Percentiles rank a stretch among this genome's conserved stretches.
Evolutionary conservation across 306 rosid species (phyloP).

Genomic region (Fagus sylvatica): DNA sequence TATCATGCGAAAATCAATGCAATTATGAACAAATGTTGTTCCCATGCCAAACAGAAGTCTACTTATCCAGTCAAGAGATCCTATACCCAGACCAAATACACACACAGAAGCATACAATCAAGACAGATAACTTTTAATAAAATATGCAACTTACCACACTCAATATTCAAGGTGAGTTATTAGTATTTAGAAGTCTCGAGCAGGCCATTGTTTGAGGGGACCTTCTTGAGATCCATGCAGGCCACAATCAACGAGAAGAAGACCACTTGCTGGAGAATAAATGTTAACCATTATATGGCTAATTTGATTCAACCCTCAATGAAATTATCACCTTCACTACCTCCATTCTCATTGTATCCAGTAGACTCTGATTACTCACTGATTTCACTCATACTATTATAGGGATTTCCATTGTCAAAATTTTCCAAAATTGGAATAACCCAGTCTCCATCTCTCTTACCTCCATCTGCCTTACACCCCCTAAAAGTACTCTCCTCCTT

Average conservation of each 20-base stretch:
- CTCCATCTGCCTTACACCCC: slow-evolving; percentile 25
- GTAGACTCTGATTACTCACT: not conserved
- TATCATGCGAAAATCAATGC: not conserved
- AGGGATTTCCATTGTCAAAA: slow-evolving; percentile 31
- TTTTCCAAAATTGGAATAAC: slow-evolving; percentile 61
- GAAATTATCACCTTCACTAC: slow-evolving; percentile 1
- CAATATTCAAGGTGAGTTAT: too few species aligned
- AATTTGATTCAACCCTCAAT: not conserved
- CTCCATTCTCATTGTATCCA: not conserved
- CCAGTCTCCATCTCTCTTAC: slow-evolving; percentile 55
- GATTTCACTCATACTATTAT: slow-evolving; percentile 7
- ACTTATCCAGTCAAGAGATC: not conserved
- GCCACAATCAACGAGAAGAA: not conserved
- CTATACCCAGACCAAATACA: not conserved
- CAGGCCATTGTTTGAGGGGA: too few species aligned
- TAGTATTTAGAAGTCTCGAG: too few species aligned
- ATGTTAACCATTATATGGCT: slow-evolving; percentile 2
- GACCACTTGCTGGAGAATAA: not conserved
- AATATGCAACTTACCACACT: not conserved
- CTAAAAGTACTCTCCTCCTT: slow-evolving; percentile 24
- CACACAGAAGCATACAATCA: not conserved
- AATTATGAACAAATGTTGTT: not conserved
- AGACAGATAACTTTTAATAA: not conserved
- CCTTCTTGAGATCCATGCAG: too few species aligned
- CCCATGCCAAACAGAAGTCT: not conserved